These are phyloP conservation scores for Vitis vinifera DNA, from an alignment of 164 flowering plant species.

Conservation along the genomic window DNA sequence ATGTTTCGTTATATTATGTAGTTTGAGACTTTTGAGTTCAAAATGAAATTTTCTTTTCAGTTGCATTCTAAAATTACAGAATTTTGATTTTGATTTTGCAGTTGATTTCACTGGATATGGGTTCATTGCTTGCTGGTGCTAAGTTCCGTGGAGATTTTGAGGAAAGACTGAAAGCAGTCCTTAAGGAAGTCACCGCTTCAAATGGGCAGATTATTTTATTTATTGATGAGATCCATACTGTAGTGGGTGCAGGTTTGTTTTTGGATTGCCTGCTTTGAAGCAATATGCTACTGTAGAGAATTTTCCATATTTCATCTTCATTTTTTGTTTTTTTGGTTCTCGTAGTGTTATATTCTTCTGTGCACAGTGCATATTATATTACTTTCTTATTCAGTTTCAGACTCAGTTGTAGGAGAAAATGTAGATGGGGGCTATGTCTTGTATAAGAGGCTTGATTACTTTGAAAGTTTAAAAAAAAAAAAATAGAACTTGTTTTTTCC, in stretches of 20 bases:
- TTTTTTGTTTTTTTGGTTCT: background rate
- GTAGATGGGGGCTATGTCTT: too few relatives aligned
- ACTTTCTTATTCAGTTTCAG: too few relatives aligned
- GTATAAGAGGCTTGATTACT: too few relatives aligned
- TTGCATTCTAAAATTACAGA: background rate
- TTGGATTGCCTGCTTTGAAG: background rate
- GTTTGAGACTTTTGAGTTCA: background rate
- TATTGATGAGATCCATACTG: conserved; percentile 97
- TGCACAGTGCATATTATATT: too few relatives aligned
- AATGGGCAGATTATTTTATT: conserved; percentile 94
- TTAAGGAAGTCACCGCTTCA: conserved; percentile 93
- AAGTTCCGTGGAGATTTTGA: conserved; percentile 97
- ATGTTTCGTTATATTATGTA: background rate
- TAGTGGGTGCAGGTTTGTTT: conserved; percentile 93
- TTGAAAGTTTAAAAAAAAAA: too few relatives aligned
- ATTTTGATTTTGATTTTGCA: conserved; percentile 24
- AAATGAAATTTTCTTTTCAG: background rate
- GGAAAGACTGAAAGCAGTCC: conserved; percentile 94
- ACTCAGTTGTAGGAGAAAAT: too few relatives aligned
- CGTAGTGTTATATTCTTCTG: background rate
- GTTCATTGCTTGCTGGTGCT: conserved; percentile 92
- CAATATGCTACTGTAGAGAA: background rate
- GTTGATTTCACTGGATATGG: conserved; percentile 97
- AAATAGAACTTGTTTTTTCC: too few relatives aligned
- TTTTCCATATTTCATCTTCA: background rate